phyloP scores from a whole-genome alignment of 768 basidiomycete species.

The Lactifluus hygrophoroides region DNA sequence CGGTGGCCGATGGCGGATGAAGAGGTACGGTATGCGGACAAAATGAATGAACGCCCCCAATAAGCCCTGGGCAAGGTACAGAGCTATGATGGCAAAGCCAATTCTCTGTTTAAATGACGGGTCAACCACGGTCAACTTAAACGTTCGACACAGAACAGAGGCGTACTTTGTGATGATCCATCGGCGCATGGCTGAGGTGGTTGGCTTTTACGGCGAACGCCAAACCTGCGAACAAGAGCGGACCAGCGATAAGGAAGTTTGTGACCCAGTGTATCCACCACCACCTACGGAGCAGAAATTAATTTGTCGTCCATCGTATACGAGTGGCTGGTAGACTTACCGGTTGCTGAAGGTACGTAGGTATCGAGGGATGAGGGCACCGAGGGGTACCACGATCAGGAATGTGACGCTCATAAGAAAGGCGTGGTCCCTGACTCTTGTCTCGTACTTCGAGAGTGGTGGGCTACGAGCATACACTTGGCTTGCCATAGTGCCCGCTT shows the following conservation, averaged over 20 bases:
- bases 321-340: not conserved
- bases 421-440: conserved; percentile 5
- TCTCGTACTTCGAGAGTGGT: conserved; percentile 9
- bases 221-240: conserved; percentile 46
- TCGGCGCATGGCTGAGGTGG: not conserved
- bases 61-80: conserved; percentile 44
- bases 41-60: conserved; percentile 46
- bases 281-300: conserved; percentile 4
- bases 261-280: conserved; percentile 2
- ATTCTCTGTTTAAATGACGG: conserved; percentile 32
- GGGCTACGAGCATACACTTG: too few relatives aligned
- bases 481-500: too few relatives aligned
- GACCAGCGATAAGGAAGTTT: conserved; percentile 33
- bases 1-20: conserved; percentile 29
- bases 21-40: conserved; percentile 36
- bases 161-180: conserved; percentile 34
- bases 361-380: conserved; percentile 7
- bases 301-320: not conserved
- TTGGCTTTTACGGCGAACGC: conserved; percentile 27
- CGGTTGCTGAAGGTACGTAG: conserved; percentile 12
- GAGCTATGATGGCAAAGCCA: conserved; percentile 43
- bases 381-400: conserved; percentile 1
- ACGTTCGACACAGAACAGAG: not conserved
- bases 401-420: conserved; percentile 2
- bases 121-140: not conserved